phyloP scores from a whole-genome alignment of 768 basidiomycete species.

The Harrya chromipes region DNA sequence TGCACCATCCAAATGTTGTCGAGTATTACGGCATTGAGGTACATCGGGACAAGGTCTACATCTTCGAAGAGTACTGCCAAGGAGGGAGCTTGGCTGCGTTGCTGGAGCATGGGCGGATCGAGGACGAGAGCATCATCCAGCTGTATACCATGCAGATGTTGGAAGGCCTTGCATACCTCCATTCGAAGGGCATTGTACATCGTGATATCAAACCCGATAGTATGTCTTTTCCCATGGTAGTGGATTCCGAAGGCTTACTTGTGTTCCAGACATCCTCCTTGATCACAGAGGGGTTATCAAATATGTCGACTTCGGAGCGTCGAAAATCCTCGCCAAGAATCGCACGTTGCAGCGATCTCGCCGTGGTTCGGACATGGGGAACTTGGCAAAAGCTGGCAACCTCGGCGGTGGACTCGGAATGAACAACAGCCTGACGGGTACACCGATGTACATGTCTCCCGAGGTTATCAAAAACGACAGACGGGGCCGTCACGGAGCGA shows the following conservation, averaged over 20 bases:
- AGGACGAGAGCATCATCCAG: conserved; percentile 94
- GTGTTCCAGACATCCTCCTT: conserved; percentile 80
- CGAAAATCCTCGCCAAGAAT: conserved; percentile 92
- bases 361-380: conserved; percentile 45
- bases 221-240: conserved; percentile 41
- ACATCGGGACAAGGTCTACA: conserved; percentile 97
- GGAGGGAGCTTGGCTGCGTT: conserved; percentile 89
- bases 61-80: conserved; percentile 98
- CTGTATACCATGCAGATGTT: conserved; percentile 97
- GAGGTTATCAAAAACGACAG: conserved; percentile 96
- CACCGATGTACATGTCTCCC: conserved; percentile 99
- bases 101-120: conserved; percentile 90
- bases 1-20: conserved; percentile 96
- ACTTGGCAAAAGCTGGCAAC: conserved; percentile 34
- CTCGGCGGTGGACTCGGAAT: conserved; percentile 43
- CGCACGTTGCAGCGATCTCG: conserved; percentile 75
- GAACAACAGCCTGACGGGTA: conserved; percentile 90
- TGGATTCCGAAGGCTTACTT: conserved; percentile 7
- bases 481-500: conserved; percentile 84
- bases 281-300: conserved; percentile 91
- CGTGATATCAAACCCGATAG: conserved; percentile 99
- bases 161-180: conserved; percentile 90
- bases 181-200: conserved; percentile 89
- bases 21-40: conserved; percentile 99
- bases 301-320: conserved; percentile 96